Percentiles rank a stretch among this genome's conserved stretches.
These are phyloP conservation scores for Auricularia auricula-judae DNA, from an alignment of 768 basidiomycete genomes.

Conservation along the genomic window DNA sequence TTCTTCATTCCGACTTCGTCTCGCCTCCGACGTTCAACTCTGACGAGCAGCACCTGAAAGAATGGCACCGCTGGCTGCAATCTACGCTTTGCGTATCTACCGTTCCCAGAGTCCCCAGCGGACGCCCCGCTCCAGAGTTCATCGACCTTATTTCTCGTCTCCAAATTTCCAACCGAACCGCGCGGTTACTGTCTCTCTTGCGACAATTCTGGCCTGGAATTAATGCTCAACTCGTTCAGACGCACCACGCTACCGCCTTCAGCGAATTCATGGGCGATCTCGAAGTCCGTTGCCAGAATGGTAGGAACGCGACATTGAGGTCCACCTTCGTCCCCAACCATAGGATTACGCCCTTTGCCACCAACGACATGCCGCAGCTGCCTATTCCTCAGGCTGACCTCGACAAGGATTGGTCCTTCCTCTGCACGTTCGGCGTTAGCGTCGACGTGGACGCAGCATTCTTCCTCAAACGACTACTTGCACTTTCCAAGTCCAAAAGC, in stretches of 20 bases:
- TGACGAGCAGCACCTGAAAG: not conserved
- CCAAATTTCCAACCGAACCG: not conserved
- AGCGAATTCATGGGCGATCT: not conserved
- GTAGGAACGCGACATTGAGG: not conserved
- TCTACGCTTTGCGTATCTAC: not conserved
- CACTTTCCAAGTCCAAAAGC: constrained; percentile 6
- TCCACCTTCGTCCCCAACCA: not conserved
- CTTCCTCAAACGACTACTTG: constrained; percentile 12
- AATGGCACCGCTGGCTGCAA: not conserved
- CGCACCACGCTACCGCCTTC: not conserved
- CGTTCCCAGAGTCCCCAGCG: not conserved
- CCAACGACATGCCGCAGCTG: constrained; percentile 9
- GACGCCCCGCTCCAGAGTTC: not conserved
- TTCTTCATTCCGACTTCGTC: not conserved
- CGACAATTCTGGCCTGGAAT: not conserved
- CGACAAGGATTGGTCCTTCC: constrained; percentile 11
- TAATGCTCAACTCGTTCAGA: not conserved
- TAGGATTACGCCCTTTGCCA: not conserved
- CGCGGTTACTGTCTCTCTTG: not conserved
- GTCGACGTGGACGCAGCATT: constrained; percentile 8
- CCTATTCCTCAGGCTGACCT: constrained; percentile 12
- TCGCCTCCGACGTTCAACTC: not conserved
- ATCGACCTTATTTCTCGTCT: not conserved
- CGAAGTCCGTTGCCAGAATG: not conserved
- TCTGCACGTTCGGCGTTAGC: constrained; percentile 11